Evolutionary conservation across 2,329 filamentous ascomycete species (phyloP).

Genomic region (Chalara sp.): DNA sequence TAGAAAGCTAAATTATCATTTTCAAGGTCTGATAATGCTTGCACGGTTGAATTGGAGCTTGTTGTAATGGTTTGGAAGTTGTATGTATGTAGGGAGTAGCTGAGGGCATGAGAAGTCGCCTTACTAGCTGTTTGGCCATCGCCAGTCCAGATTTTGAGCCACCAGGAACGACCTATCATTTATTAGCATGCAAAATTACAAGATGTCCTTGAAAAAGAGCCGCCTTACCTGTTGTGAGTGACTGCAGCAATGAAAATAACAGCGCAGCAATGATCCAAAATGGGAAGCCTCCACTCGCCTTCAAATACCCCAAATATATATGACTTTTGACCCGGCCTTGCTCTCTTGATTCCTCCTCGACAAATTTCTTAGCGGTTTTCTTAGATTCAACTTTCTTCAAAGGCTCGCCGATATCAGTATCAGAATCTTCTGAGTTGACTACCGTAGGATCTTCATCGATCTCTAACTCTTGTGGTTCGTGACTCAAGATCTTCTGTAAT

Average conservation of each 20-base stretch:
- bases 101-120: constrained; percentile 17
- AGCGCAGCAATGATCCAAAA: constrained; percentile 50
- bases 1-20: constrained; percentile 50
- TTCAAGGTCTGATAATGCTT: no score
- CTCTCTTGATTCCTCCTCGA: constrained; percentile 69
- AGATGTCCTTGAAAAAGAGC: no score
- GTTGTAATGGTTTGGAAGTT: constrained; percentile 25
- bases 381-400: constrained; percentile 46
- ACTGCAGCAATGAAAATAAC: constrained; percentile 46
- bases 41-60: no score
- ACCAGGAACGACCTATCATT: constrained; percentile 48
- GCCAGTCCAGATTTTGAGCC: constrained; percentile 57
- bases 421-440: constrained; percentile 47
- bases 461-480: constrained; percentile 42
- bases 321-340: constrained; percentile 59
- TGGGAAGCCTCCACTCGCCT: constrained; percentile 54
- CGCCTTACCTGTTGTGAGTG: constrained; percentile 44
- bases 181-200: no score
- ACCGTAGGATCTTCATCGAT: constrained; percentile 43
- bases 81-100: constrained; percentile 40
- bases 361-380: constrained; percentile 57
- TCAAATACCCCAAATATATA: constrained; percentile 63
- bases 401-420: constrained; percentile 33
- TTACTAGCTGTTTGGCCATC: constrained; percentile 29
- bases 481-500: constrained; percentile 49